Evolutionary conservation across 192 early-diverging fungal species (phyloP), one percentile per base, ranked within the genome.

Genomic region (Coemansia pectinata): DNA sequence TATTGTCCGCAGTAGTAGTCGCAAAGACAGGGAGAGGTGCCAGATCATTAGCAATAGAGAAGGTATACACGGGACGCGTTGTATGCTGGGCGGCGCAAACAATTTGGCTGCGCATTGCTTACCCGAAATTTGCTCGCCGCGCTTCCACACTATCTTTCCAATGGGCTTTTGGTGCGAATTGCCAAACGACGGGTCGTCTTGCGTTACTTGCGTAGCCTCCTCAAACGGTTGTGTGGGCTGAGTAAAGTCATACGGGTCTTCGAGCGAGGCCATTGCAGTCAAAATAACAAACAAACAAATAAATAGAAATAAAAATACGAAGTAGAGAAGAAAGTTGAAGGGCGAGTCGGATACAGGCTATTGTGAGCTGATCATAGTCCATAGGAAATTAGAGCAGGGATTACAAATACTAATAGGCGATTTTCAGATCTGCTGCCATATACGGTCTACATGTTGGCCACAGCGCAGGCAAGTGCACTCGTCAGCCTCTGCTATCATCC

Each of bases 401-500:
- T 31, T 40, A 61, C 59, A 19, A 47, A 4, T 19, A 2, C 15
- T 34, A 57, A 33, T 38, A 34, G 27, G 29, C 14, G 15, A 31
- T 36, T 14, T 17, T 62, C 39, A 71, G 58, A 44, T 31, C 31
- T 67, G 47, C 61, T 69, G 69, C 63, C 65, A 69, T n/a, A 92
- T 92, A 11, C 65, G 64, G 12, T 84, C 81, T 5, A 96, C 85
- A 36, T 81, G 81, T 38, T 83, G 71, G 21, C 92, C 92, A 73
- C 95, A 95, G 14, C 93, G 86, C 80, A 92, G 76, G 72, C 94
- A 95, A 41, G 84, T 66, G 85, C 90, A 95, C 40, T 89, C 88
- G 38, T 79, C 79, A 34, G 86, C 91, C 65, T 91, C 89, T 17
- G 91, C 79, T 66, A 91, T 85, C 80, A 92, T 85, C 72, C 88